These are phyloP conservation scores for Trichosporon faecale DNA, from an alignment of 1,284 basidiomycete genomes.

Conservation along the genomic window DNA sequence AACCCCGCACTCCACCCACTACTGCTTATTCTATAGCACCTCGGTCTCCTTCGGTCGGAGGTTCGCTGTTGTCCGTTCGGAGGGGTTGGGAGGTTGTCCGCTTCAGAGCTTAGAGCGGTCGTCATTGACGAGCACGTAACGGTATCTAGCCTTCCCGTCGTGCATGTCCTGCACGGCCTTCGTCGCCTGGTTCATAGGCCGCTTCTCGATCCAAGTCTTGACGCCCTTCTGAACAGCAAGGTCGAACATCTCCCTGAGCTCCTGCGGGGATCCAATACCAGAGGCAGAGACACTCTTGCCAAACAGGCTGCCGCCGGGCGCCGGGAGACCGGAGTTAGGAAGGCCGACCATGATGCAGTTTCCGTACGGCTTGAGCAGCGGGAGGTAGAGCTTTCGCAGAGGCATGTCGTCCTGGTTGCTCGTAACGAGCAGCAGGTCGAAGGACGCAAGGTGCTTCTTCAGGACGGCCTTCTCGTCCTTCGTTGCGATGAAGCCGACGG, in stretches of 20 bases:
- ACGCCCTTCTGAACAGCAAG: constrained; percentile 47
- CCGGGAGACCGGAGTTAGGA: constrained; percentile 38
- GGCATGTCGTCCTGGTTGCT: constrained; percentile 41
- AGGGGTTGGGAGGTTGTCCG: too few relatives aligned
- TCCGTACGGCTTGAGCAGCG: constrained; percentile 50
- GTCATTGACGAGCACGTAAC: constrained; percentile 55
- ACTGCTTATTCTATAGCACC: not conserved
- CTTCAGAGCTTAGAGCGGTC: not conserved
- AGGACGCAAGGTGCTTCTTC: constrained; percentile 50
- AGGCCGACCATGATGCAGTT: constrained; percentile 52
- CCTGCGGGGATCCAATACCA: constrained; percentile 51
- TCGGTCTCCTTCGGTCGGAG: not conserved
- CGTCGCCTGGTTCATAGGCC: constrained; percentile 54
- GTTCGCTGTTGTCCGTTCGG: too few relatives aligned
- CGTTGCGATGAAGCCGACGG: constrained; percentile 56
- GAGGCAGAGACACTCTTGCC: constrained; percentile 39
- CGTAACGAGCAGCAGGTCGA: constrained; percentile 55
- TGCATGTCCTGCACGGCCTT: constrained; percentile 54
- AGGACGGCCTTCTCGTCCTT: constrained; percentile 48
- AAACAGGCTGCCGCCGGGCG: constrained; percentile 11
- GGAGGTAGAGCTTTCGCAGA: constrained; percentile 34
- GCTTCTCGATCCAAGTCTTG: constrained; percentile 52
- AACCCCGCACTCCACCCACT: not conserved
- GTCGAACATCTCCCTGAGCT: constrained; percentile 51
- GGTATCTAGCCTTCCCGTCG: constrained; percentile 53